Evolutionary conservation across 208 protist genomes (phyloP).

Genomic region (Trypanosoma scelopori): DNA sequence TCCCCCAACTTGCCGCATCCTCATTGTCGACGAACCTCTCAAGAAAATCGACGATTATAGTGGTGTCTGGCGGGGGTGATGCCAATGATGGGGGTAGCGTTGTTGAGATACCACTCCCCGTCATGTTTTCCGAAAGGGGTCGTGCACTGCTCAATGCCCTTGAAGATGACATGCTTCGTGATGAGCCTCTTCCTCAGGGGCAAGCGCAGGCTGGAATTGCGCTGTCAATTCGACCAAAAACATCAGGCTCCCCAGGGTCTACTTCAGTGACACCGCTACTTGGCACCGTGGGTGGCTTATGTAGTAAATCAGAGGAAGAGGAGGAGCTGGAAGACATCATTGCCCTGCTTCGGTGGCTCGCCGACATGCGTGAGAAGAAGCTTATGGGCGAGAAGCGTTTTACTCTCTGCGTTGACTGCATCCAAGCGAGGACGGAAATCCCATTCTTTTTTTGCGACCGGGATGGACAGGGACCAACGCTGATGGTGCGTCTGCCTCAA

Average conservation of each 20-base stretch:
- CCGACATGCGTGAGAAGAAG: constrained; percentile 20
- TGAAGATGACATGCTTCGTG: background rate
- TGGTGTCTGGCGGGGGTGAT: too few species aligned
- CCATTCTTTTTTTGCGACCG: constrained; percentile 27
- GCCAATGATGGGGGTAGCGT: too few species aligned
- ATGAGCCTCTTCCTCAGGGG: background rate
- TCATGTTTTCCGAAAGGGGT: constrained; percentile 9
- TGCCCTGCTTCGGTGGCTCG: constrained; percentile 44
- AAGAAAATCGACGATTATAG: too few species aligned
- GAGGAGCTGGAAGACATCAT: constrained; percentile 39
- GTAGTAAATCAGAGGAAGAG: constrained; percentile 10
- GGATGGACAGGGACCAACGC: constrained; percentile 3
- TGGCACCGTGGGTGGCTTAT: background rate
- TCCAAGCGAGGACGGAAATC: constrained; percentile 8
- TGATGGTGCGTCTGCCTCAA: constrained; percentile 29
- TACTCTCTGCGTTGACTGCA: constrained; percentile 11
- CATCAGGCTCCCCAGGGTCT: background rate
- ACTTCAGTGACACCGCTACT: background rate
- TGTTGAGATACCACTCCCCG: background rate
- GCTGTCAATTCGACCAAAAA: background rate
- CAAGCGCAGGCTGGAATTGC: background rate
- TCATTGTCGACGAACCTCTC: too few species aligned
- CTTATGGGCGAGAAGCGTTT: constrained; percentile 13
- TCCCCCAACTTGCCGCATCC: too few species aligned
- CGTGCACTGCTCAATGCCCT: constrained; percentile 8